Conservation (phyloP, 495 filamentous ascomycete genomes). For the Geopyxis carbonaria region DNA sequence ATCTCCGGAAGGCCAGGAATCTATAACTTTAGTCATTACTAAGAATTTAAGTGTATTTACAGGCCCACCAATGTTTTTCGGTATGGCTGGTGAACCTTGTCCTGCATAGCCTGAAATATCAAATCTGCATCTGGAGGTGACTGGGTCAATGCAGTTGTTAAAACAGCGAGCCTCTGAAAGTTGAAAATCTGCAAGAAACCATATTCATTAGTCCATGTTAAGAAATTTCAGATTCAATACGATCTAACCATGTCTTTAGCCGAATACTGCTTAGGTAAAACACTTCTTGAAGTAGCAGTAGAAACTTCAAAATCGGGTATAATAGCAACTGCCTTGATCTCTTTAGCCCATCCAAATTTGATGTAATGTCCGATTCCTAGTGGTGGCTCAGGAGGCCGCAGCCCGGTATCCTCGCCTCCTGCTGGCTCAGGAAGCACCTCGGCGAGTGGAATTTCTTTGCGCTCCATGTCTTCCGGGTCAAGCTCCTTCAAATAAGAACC, state of each 20-base stretch:
- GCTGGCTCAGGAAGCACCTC: slow-evolving; percentile 78
- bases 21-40: slow-evolving; percentile 2
- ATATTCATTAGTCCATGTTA: background rate
- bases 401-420: slow-evolving; percentile 73
- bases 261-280: slow-evolving; percentile 59
- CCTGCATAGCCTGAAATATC: slow-evolving; percentile 94
- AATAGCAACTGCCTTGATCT: slow-evolving; percentile 88
- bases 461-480: slow-evolving; percentile 62
- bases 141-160: slow-evolving; percentile 68
- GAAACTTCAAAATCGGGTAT: slow-evolving; percentile 88
- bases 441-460: slow-evolving; percentile 84
- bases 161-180: slow-evolving; percentile 72
- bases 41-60: background rate
- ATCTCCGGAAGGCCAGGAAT: slow-evolving; percentile 87
- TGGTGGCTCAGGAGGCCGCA: slow-evolving; percentile 71
- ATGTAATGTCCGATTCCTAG: slow-evolving; percentile 79
- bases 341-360: slow-evolving; percentile 76
- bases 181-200: slow-evolving; percentile 55
- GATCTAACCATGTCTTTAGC: slow-evolving; percentile 58
- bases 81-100: slow-evolving; percentile 92
- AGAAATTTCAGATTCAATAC: too few relatives aligned
- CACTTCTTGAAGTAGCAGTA: slow-evolving; percentile 69
- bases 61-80: slow-evolving; percentile 44
- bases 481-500: slow-evolving; percentile 88
- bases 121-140: slow-evolving; percentile 81